Evolutionary conservation across 768 basidiomycete genomes (phyloP), one percentile per base, ranked within the genome.

Genomic region (Leccinum boreale): DNA sequence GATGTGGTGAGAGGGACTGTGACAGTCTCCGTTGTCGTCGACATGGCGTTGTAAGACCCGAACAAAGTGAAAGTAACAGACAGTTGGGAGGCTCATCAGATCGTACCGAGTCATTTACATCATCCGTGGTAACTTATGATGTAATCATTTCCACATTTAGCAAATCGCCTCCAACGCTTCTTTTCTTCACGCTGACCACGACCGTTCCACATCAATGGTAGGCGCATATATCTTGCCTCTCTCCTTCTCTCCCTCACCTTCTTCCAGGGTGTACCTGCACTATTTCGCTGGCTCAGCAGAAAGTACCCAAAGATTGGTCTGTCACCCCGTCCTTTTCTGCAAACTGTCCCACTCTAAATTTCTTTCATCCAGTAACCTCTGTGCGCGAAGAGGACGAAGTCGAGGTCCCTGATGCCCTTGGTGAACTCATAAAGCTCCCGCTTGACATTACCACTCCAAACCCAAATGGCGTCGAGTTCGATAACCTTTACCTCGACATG

Each of bases 401-500:
- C 19, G 84, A 85, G 64, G 77, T 94, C 39, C 79, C 80, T 33
- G 84, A 82, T 63, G 83, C 81, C 56, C 79, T 86, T 58, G 94
- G 89, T 62, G 75, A 84, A 68, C 80, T 79, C 26, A 77, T 91
- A 52, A 77, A 80, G 31, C 79, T 92, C 56, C 94, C 94, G 10
- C 75, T 96, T 47, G 89, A 94, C 72, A 92, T 90, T 61, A 76
- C 83, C 29, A 70, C 77, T 36, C 81, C 90, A 31, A 99, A 99
- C 73, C 97, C 97, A n/a, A 99, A 99, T 71, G 93, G 89, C 24
- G 78, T 81, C 57, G 97, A 99, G 76, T 93, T 95, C 64, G 97
- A 99, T 77, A 94, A 92, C 72, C 78, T 99, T 48, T 99, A 99
- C 73, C 80, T 99, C 45, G 96, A 99, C 71, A 98, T 99, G 97